Conservation (phyloP, 495 filamentous ascomycete species). For the Amniculicola lignicola region DNA sequence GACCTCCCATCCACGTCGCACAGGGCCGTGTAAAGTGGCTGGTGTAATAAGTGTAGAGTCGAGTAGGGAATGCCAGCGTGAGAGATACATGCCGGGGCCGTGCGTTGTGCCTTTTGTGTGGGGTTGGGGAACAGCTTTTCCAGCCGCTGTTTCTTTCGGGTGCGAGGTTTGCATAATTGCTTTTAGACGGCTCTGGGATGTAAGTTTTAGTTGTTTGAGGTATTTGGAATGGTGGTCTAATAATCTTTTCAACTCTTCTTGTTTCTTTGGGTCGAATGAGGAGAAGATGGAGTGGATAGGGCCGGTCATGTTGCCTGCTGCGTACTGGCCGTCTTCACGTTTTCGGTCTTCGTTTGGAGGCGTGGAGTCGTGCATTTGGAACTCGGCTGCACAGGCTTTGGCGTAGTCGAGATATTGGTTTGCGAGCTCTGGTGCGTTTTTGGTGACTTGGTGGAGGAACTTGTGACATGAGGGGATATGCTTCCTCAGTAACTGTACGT, state of each 20-base stretch:
- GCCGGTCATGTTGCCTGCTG: slow-evolving; percentile 47
- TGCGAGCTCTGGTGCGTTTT: slow-evolving; percentile 57
- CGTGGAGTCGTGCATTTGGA: slow-evolving; percentile 30
- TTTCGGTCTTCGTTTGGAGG: not conserved
- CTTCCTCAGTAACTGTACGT: slow-evolving; percentile 53
- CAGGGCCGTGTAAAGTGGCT: slow-evolving; percentile 41
- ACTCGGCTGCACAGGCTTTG: slow-evolving; percentile 43
- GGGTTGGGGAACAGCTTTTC: not conserved
- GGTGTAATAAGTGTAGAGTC: slow-evolving; percentile 60
- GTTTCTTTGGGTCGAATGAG: slow-evolving; percentile 43
- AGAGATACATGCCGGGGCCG: slow-evolving; percentile 62
- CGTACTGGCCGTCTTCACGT: slow-evolving; percentile 14
- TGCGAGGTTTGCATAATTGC: slow-evolving; percentile 35
- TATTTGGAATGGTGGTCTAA: slow-evolving; percentile 56
- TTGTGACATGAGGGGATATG: slow-evolving; percentile 55
- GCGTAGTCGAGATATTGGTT: slow-evolving; percentile 51
- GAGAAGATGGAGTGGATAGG: slow-evolving; percentile 48
- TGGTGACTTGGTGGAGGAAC: slow-evolving; percentile 60
- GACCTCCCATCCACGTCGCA: slow-evolving; percentile 52
- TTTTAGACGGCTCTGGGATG: slow-evolving; percentile 49
- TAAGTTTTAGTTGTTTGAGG: slow-evolving; percentile 47
- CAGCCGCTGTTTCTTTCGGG: slow-evolving; percentile 10
- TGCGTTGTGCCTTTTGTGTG: slow-evolving; percentile 28
- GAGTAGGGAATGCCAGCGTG: slow-evolving; percentile 61
- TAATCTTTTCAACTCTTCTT: slow-evolving; percentile 38